Evolutionary conservation across 768 basidiomycete species (phyloP).

Genomic region (Omphalotus guepiniiformis): DNA sequence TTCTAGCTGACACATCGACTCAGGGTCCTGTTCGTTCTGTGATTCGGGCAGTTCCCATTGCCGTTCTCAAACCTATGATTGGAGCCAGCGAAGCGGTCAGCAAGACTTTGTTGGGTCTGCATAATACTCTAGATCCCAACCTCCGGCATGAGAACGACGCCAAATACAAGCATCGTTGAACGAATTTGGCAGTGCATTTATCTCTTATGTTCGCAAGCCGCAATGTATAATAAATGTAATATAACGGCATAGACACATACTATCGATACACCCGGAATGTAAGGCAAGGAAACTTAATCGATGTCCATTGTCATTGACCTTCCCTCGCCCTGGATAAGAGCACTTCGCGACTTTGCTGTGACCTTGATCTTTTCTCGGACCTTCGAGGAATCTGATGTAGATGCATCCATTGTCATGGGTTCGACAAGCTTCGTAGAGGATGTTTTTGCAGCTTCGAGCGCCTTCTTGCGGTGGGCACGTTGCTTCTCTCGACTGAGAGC

Average conservation of each 20-base stretch:
- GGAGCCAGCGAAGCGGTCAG: conserved; percentile 95
- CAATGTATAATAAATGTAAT: background rate
- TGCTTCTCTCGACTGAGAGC: conserved; percentile 75
- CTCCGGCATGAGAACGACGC: conserved; percentile 80
- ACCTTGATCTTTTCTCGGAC: conserved; percentile 79
- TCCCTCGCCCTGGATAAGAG: conserved; percentile 78
- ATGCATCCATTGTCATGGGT: conserved; percentile 46
- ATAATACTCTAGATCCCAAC: conserved; percentile 89
- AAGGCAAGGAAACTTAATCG: conserved; percentile 39
- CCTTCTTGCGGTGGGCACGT: conserved; percentile 67
- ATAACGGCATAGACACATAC: conserved; percentile 9
- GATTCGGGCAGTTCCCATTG: conserved; percentile 95
- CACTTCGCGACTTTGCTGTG: conserved; percentile 56
- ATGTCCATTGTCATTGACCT: conserved; percentile 91
- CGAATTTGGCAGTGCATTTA: background rate
- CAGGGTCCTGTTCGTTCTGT: conserved; percentile 93
- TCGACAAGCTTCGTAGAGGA: conserved; percentile 61
- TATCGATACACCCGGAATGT: conserved; percentile 6
- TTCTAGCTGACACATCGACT: conserved; percentile 7
- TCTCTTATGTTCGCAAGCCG: background rate
- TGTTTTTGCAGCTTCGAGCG: conserved; percentile 48
- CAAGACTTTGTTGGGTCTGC: conserved; percentile 90
- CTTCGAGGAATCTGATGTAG: conserved; percentile 44
- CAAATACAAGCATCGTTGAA: conserved; percentile 82
- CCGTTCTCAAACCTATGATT: conserved; percentile 96